A percentile compares a stretch with the other conserved stretches of the same genome.
phyloP scores from a whole-genome alignment of 208 protist species.

The Acanthamoeba lenticulata region DNA sequence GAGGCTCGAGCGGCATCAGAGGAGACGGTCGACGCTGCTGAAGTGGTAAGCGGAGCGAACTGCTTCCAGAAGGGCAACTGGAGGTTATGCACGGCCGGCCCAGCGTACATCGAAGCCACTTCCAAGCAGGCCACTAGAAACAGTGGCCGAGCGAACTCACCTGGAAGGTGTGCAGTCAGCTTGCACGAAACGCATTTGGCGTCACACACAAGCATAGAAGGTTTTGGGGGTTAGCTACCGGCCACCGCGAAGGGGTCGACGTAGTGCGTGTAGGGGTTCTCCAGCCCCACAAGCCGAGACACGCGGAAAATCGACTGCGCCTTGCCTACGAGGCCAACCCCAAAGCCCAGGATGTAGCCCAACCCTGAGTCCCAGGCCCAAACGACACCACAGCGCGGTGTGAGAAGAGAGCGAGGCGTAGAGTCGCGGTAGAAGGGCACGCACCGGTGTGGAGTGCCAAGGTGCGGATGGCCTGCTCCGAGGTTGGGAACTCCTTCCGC shows the following conservation, averaged over 20 bases:
- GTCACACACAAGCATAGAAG: not conserved
- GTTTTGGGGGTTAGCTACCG: not conserved
- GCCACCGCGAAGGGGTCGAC: constrained; percentile 18
- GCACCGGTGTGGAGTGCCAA: constrained; percentile 29
- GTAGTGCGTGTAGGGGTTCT: not conserved
- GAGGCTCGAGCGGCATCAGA: no score
- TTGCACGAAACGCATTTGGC: not conserved
- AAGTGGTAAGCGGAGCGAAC: not conserved
- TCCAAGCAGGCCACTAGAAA: constrained; percentile 37
- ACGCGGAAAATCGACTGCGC: not conserved
- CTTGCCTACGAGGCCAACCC: not conserved
- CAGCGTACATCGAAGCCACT: constrained; percentile 11
- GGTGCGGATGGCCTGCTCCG: constrained; percentile 1
- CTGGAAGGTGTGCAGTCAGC: not conserved
- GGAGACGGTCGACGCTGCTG: not conserved
- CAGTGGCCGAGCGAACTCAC: not conserved
- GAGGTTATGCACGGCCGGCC: not conserved
- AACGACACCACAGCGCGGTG: no score
- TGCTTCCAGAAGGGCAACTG: not conserved
- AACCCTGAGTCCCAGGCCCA: no score
- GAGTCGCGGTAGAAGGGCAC: not conserved
- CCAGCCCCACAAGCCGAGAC: not conserved
- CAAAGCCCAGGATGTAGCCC: constrained; percentile 16
- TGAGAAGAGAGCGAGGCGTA: no score
- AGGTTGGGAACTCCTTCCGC: not conserved